Evolutionary conservation across 2,329 filamentous ascomycete species (phyloP), one percentile per base, ranked within the genome.

Genomic region (Fusarium subtropicale): DNA sequence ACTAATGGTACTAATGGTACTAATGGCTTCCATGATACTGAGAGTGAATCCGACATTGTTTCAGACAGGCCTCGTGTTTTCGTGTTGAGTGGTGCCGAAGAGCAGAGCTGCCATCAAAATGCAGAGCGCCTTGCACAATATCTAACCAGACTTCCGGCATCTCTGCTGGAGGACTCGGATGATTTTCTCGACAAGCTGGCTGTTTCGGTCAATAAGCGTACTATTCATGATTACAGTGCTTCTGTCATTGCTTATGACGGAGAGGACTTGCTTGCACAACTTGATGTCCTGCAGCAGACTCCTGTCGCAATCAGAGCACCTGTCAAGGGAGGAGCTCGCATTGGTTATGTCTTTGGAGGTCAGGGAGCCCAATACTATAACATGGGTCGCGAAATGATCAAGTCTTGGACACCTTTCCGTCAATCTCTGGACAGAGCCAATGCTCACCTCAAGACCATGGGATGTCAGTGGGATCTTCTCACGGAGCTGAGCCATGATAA

Each of bases 291-390:
- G 7, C 46, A 45, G 10, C 36, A 33, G 24, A 46, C 46, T 33
- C 22, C 53, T 16, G 45, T 58, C 55, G 52, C 60, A 22, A 46
- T 46, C 28, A 41, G 66, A 42, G 57, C 60, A 12, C 47, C 41
- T 5, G 44, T 30, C 42, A 53, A 69, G 64, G 52, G 33, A 53
- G n/a, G 48, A 42, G 33, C 45, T 69, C 39, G 34, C 54, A 16
- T 54, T 10, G 75, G 62, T 7, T 76, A 73, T 28, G 74, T 81
- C 3, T 81, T 81, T 52, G 78, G 73, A 10, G 80, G 80, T 18
- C 79, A 81, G 36, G 80, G 79, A 15, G 78, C 79, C 1, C 79
- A 81, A 56, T 81, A 76, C 69, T 50, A 56, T 18, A 63, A 59
- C 1, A 81, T 81, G 79, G 79, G 77, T 9, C 66, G 64, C 9